Evolutionary conservation across 768 basidiomycete genomes (phyloP), one percentile per base, ranked within the genome.

Genomic region (Russula emetica): DNA sequence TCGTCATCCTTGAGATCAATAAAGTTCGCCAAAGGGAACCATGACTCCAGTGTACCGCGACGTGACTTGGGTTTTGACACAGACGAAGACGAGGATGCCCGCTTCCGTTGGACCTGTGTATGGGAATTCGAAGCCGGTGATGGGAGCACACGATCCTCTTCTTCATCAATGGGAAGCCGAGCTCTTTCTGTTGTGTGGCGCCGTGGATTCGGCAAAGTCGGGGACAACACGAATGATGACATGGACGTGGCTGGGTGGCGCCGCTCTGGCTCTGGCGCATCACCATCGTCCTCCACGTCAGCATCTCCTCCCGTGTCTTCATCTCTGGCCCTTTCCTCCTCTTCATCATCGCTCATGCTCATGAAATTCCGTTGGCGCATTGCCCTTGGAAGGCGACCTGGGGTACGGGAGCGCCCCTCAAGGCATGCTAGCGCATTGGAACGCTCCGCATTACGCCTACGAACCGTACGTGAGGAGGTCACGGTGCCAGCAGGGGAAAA

Each of bases 281-380:
- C 72, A 34, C 73, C 70, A 59, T 76, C 75, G 49, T 74, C 73
- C 22, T 67, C 67, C 18, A 74, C 66, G 13, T 73, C 66, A 4
- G 62, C 73, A 5, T 70, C 63, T 5, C 38, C 51, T 28, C 52
- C 69, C 5, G 45, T 38, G 14, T 66, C 64, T 2, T 49, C n/a
- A 7, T 49, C 38, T 22, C 62, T 61, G 16, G 49, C 61, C 32
- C 74, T 78, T 5, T 80, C 81, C 55, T 81, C 81, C 26, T 85
- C 85, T 64, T 87, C 85, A 67, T 88, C 86, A 67, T 88, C 86
- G 57, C 77, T 81, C 79, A 86, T 82, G 75, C 77, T 83, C 83
- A 87, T 87, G 68, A 87, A 87, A 71, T 86, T 86, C 32, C 72
- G 69, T 55, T 75, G 72, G 11, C 72, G 71, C 22, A 67, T 44